Evolutionary conservation across 1,284 basidiomycete genomes (phyloP).

Genomic region (Apiotrichum veenhuisii): DNA sequence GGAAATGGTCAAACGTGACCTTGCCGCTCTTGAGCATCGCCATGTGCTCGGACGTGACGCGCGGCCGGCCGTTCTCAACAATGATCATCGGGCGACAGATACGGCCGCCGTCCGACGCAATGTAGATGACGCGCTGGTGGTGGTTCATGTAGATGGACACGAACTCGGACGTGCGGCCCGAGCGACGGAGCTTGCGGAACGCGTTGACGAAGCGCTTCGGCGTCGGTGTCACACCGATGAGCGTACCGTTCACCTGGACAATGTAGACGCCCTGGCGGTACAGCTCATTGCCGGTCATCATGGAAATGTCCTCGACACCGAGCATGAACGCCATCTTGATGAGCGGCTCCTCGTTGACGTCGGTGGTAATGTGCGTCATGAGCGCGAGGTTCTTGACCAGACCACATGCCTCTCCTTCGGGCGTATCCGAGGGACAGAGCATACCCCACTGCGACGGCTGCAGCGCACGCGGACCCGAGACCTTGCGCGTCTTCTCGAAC

Average conservation of each 20-base stretch:
- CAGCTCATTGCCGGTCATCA: constrained; percentile 92
- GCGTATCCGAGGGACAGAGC: constrained; percentile 96
- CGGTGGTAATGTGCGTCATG: constrained; percentile 99
- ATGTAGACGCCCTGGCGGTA: constrained; percentile 88
- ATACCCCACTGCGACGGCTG: constrained; percentile 99
- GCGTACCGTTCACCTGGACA: constrained; percentile 95
- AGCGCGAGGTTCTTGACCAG: constrained; percentile 97
- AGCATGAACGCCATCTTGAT: constrained; percentile 86
- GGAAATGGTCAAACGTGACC: constrained; percentile 90
- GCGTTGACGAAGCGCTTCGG: constrained; percentile 81
- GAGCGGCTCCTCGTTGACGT: constrained; percentile 94
- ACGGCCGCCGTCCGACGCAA: constrained; percentile 94
- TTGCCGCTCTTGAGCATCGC: constrained; percentile 72
- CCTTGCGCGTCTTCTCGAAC: constrained; percentile 99
- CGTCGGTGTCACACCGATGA: constrained; percentile 86
- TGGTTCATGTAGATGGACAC: constrained; percentile 96
- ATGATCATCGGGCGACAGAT: constrained; percentile 99
- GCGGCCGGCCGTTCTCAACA: constrained; percentile 76
- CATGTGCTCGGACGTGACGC: constrained; percentile 79
- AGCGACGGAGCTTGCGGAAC: constrained; percentile 88
- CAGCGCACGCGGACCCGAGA: constrained; percentile 92
- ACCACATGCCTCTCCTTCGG: constrained; percentile 98
- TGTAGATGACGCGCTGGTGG: constrained; percentile 92
- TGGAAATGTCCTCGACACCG: constrained; percentile 92
- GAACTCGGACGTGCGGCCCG: constrained; percentile 91